A percentile compares a stretch with the other conserved stretches of the same genome.
phyloP scores from a whole-genome alignment of 306 rosid species.

The Carpinus viminea region DNA sequence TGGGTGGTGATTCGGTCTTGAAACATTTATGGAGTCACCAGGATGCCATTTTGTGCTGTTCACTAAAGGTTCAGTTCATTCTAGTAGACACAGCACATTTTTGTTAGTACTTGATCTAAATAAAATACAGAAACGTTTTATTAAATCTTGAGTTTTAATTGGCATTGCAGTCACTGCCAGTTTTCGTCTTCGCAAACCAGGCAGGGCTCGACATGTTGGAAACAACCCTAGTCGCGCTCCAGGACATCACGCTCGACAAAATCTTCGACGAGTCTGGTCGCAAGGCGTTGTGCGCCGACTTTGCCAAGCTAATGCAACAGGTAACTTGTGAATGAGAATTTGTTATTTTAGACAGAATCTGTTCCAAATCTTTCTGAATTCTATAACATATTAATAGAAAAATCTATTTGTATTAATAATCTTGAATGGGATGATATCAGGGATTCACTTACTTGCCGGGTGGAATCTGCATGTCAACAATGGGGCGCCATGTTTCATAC shows the following conservation, averaged over 20 bases:
- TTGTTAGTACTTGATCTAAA: not conserved
- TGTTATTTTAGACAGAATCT: not conserved
- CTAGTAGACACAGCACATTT: not conserved
- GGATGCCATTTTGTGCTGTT: slow-evolving; percentile 92
- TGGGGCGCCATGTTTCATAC: slow-evolving; percentile 83
- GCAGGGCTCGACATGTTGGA: slow-evolving; percentile 98
- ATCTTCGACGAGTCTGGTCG: slow-evolving; percentile 89
- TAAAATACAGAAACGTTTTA: not conserved
- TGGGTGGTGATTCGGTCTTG: slow-evolving; percentile 59
- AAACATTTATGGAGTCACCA: slow-evolving; percentile 88
- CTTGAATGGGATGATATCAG: slow-evolving; percentile 23
- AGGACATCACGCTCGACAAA: slow-evolving; percentile 91
- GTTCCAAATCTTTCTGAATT: no score
- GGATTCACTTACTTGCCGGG: slow-evolving; percentile 83
- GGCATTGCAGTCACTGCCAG: slow-evolving; percentile 63
- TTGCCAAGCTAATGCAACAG: slow-evolving; percentile 91
- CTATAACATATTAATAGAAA: no score
- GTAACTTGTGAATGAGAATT: slow-evolving; percentile 27
- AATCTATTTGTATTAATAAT: no score
- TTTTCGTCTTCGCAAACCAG: slow-evolving; percentile 90
- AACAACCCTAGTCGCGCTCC: slow-evolving; percentile 86
- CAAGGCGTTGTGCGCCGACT: slow-evolving; percentile 69
- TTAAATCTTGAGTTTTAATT: not conserved
- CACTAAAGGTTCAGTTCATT: slow-evolving; percentile 53
- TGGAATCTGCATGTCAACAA: slow-evolving; percentile 90